Percentiles rank a stretch among this genome's conserved stretches.
These are phyloP conservation scores for Aspergillus cejpii DNA, from an alignment of 2,329 filamentous ascomycete species.

Conservation along the genomic window DNA sequence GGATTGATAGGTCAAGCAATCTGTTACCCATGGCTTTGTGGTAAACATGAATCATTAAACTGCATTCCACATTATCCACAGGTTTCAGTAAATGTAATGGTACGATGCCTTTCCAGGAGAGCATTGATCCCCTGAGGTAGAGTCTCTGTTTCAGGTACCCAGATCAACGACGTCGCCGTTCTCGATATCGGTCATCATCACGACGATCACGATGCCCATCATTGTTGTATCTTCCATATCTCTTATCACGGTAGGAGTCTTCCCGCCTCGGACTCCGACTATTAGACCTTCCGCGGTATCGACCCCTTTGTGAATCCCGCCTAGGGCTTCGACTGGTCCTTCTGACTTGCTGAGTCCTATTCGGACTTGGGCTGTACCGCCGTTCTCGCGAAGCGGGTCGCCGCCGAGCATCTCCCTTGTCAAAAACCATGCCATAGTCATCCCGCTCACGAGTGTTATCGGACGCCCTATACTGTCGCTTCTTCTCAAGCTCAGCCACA, in stretches of 20 bases:
- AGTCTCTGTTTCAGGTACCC: neutral
- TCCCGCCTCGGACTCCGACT: constrained; percentile 26
- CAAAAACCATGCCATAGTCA: constrained; percentile 74
- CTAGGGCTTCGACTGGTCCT: constrained; percentile 26
- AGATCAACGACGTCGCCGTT: constrained; percentile 20
- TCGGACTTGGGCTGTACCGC: constrained; percentile 44
- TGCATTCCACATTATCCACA: no score
- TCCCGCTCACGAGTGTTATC: constrained; percentile 44
- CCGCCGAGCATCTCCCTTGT: constrained; percentile 43
- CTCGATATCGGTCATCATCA: constrained; percentile 27
- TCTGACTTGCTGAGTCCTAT: constrained; percentile 30
- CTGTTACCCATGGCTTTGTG: no score
- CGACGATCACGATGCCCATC: constrained; percentile 25
- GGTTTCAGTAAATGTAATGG: neutral
- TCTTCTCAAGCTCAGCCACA: constrained; percentile 79
- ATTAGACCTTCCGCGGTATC: constrained; percentile 36
- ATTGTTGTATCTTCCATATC: constrained; percentile 34
- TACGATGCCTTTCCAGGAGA: no score
- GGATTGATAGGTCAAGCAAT: no score
- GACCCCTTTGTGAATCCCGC: constrained; percentile 23
- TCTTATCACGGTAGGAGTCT: constrained; percentile 30
- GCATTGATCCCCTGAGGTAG: no score
- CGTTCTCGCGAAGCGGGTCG: constrained; percentile 16
- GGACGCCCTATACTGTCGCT: constrained; percentile 76
- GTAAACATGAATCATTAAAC: no score